Base-by-base conservation (phyloP, 1,284 basidiomycete species). In the Coriolopsis trogii region DNA sequence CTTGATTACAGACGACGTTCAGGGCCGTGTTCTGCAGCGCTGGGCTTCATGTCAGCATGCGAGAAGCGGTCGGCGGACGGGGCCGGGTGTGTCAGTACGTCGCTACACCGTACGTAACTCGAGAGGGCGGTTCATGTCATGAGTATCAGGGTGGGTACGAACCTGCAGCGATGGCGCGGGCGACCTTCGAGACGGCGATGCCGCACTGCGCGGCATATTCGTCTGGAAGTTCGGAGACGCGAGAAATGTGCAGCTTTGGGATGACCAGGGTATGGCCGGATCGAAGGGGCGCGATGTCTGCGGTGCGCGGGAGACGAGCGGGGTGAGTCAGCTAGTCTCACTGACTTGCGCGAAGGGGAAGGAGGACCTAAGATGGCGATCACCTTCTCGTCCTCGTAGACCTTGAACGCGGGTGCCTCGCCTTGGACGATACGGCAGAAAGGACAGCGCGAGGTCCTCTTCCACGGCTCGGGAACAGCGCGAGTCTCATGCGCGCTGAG, bases 1-100 rank as follows among this genome's bases (percentile, higher is more conserved):
- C 87, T 67, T 91, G 88, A 63, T 89, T 89, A 59, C 85, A 87
- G 3, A 89, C 87, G 7, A 90, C 78, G 63, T 89, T 89, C 43
- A 89, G 70, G 8, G 73, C 85, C 4, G 83, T 85, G 60, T 89
- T 84, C 9, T 78, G 73, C 15, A 87, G 57, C 2, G 82, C 87
- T 89, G 46, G n/a, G 20, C 15, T n/a, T 9, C 39, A 21, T 3
- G 10, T 38, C n/a, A n/a, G n/a, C n/a, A n/a, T n/a, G n/a, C n/a
- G n/a, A n/a, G n/a, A n/a, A n/a, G 4, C 6, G 16, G 39, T 24
- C 37, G 18, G 37, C 20, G 21, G n/a, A 8, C 2, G 20, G 37
- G 41, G 30, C 41, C 21, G 41, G 29, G 41, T n/a, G 10, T 16
- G 15, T 34, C 20, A 18, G 16, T 12, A 23, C 31, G 16, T 8